Percentiles rank a stretch among this genome's conserved stretches.
Conservation (phyloP, 169 alveolate species). For the Toxoplasma gondii region DNA sequence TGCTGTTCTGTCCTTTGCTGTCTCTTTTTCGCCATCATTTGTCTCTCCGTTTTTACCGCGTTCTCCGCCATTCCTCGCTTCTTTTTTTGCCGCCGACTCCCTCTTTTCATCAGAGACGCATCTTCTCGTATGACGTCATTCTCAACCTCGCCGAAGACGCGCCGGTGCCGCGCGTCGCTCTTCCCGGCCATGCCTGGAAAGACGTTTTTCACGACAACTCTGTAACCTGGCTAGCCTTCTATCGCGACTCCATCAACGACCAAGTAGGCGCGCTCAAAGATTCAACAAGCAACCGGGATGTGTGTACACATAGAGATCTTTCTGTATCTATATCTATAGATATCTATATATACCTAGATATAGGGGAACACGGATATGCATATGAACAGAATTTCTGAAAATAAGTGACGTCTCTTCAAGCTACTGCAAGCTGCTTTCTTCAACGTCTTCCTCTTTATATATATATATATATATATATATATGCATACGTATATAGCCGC, state of each 20-base stretch:
- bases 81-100: too few species aligned
- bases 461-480: too few species aligned
- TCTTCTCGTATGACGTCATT: slow-evolving; percentile 94
- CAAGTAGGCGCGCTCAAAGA: slow-evolving; percentile 69
- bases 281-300: not conserved
- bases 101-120: slow-evolving; percentile 72
- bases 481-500: not conserved
- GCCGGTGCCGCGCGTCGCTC: slow-evolving; percentile 91
- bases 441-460: not conserved
- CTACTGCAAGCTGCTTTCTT: not conserved
- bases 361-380: too few species aligned
- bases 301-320: not conserved
- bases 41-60: too few species aligned
- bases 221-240: slow-evolving; percentile 97
- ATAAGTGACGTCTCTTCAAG: too few species aligned
- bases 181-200: slow-evolving; percentile 98
- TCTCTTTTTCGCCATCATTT: too few species aligned
- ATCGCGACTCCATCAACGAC: slow-evolving; percentile 92
- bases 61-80: too few species aligned
- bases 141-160: slow-evolving; percentile 94
- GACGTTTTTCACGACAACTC: slow-evolving; percentile 95
- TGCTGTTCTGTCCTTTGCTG: too few species aligned
- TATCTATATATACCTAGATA: too few species aligned
- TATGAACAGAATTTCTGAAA: too few species aligned
- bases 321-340: too few species aligned